Base-by-base conservation (phyloP, 768 basidiomycete genomes). In the Xerocomellus intermedius region DNA sequence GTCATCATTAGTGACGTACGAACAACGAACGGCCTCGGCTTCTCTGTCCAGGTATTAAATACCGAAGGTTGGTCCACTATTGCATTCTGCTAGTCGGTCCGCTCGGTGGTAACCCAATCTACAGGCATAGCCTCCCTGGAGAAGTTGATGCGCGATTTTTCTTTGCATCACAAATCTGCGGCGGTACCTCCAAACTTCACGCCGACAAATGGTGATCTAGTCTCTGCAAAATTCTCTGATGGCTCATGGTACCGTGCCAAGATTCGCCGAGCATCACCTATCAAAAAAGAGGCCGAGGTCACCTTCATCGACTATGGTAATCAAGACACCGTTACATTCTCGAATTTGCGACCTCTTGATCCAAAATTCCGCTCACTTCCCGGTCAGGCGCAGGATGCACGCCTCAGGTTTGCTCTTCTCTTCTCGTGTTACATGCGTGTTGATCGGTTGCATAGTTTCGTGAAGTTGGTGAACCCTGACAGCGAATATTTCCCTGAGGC, bases 231-330 rank as follows among this genome's bases (percentile, higher is more conserved):
- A 67, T 98, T 98, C 74, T 90, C 89, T 45, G 90, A 97, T 64
- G 91, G 91, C 8, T 78, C 87, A 45, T 99, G 96, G 97, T 98
- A 98, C 73, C 89, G 96, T 48, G 96, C 96, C 42, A 91, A 86
- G 75, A 86, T 98, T 56, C 88, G 89, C 49, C 82, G 91, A 21
- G 75, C 83, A n/a, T 95, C 92, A 42, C 84, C 91, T 5, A 63
- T 91, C 39, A 97, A 95, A 75, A 94, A 89, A 68, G 93, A 97
- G 72, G 94, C 93, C 7, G 92, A 97, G 69, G 87, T 99, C 33
- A 86, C 87, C 8, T 98, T 98, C 75, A 95, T 98, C 62, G 89
- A 92, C 69, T 92, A 96, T 66, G 96, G 96, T 32, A 98, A 99
- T 71, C 90, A 94, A 71, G 94, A 96, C 66, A 89, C 81, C 2